These are phyloP conservation scores for Cryptococcus neoformans DNA, from an alignment of 1,284 basidiomycete species.

Conservation along the genomic window DNA sequence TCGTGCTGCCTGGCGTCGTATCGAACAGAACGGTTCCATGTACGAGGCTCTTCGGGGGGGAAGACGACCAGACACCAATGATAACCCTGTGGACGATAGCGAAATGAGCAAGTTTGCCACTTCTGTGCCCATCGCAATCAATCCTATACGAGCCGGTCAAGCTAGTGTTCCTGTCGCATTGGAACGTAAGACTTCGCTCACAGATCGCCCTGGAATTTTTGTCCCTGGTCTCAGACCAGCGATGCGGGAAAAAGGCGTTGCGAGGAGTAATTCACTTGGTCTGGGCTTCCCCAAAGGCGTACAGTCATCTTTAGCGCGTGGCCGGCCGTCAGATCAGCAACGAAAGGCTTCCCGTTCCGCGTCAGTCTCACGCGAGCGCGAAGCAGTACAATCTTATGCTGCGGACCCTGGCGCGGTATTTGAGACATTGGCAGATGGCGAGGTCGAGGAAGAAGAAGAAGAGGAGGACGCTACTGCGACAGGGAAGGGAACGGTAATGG, in stretches of 20 bases:
- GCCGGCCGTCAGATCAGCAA: not conserved
- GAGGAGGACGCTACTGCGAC: slow-evolving; percentile 20
- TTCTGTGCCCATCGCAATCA: slow-evolving; percentile 43
- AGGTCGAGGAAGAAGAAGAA: slow-evolving; percentile 21
- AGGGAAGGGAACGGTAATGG: slow-evolving; percentile 23
- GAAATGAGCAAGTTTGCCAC: slow-evolving; percentile 32
- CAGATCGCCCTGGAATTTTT: slow-evolving; percentile 36
- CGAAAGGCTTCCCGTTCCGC: slow-evolving; percentile 16
- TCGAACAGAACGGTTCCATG: slow-evolving; percentile 26
- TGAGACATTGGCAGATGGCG: slow-evolving; percentile 33
- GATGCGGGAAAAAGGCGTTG: slow-evolving; percentile 33
- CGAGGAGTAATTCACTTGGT: slow-evolving; percentile 11
- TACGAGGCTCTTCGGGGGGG: slow-evolving; percentile 17
- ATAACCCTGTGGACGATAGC: slow-evolving; percentile 15
- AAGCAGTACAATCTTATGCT: slow-evolving; percentile 25
- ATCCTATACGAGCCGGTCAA: slow-evolving; percentile 4
- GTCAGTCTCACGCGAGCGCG: slow-evolving; percentile 32
- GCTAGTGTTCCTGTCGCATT: slow-evolving; percentile 9
- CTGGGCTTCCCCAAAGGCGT: slow-evolving; percentile 3
- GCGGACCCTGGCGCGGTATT: slow-evolving; percentile 42
- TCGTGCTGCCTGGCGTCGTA: slow-evolving; percentile 41
- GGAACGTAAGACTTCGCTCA: slow-evolving; percentile 44
- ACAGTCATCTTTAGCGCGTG: not conserved
- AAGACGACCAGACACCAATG: slow-evolving; percentile 10
- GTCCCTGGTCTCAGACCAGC: slow-evolving; percentile 42